These are phyloP conservation scores for Amylocystis lapponica DNA, from an alignment of 768 basidiomycete genomes.

Conservation along the genomic window DNA sequence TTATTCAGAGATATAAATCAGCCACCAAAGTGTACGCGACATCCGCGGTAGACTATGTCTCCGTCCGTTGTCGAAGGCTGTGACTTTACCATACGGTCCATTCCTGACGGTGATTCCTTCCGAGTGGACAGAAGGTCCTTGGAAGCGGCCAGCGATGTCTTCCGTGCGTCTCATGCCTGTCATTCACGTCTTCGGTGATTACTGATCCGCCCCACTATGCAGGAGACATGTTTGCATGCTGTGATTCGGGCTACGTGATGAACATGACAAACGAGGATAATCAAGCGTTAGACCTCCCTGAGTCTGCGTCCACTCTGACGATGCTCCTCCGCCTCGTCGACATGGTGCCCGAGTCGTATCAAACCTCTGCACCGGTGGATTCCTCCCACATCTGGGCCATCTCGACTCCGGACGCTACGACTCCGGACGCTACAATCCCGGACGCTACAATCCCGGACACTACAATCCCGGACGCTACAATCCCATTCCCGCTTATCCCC, in stretches of 20 bases:
- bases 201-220: constrained; percentile 9
- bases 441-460: constrained; percentile 15
- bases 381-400: too few relatives aligned
- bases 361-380: too few relatives aligned
- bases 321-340: constrained; percentile 55
- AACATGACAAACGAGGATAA: constrained; percentile 19
- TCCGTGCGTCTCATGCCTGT: constrained; percentile 39
- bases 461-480: constrained; percentile 15
- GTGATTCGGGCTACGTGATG: constrained; percentile 29
- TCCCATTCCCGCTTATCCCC: constrained; percentile 62
- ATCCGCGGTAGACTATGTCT: too few relatives aligned
- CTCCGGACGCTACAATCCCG: too few relatives aligned
- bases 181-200: not conserved
- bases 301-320: constrained; percentile 41
- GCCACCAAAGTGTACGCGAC: too few relatives aligned
- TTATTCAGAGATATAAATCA: too few relatives aligned
- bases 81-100: constrained; percentile 52
- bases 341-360: too few relatives aligned
- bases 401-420: constrained; percentile 28
- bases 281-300: constrained; percentile 47
- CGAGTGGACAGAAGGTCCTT: constrained; percentile 44
- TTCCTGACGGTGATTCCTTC: constrained; percentile 45
- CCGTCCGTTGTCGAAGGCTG: constrained; percentile 41
- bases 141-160: constrained; percentile 48
- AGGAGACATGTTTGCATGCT: constrained; percentile 69